Conservation (phyloP, 176 grass and related monocot genomes). For the Hyparrhenia diplandra region DNA sequence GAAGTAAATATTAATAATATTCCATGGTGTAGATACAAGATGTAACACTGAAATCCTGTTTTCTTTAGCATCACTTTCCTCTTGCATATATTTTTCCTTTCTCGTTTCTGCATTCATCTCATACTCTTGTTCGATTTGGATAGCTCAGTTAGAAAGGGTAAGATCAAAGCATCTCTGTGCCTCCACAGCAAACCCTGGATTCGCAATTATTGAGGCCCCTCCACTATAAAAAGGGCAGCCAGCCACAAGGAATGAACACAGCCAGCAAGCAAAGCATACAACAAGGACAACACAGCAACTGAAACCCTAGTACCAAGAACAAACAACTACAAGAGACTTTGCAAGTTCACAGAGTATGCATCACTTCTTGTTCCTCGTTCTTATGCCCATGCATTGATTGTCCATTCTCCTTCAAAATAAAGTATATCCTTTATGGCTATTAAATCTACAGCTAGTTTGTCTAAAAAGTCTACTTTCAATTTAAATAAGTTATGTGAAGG, state of each 20-base stretch:
- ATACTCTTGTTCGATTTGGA: constrained; percentile 46
- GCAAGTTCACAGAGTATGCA: constrained; percentile 46
- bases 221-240: constrained; percentile 66
- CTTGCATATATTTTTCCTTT: constrained; percentile 12
- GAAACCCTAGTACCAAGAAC: constrained; percentile 30
- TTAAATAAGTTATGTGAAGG: not conserved
- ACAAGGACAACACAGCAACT: constrained; percentile 35
- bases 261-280: constrained; percentile 36
- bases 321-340: constrained; percentile 19
- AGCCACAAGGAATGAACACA: constrained; percentile 38
- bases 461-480: not conserved
- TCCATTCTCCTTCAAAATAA: constrained; percentile 17
- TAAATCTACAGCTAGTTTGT: not conserved
- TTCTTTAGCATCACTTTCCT: constrained; percentile 38
- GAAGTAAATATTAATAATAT: constrained; percentile 34
- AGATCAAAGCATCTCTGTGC: constrained; percentile 36
- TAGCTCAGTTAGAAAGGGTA: constrained; percentile 53
- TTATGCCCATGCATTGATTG: not conserved
- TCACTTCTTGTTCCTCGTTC: constrained; percentile 26
- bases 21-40: not conserved
- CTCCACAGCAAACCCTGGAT: constrained; percentile 46
- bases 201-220: constrained; percentile 61
- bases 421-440: not conserved
- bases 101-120: constrained; percentile 9
- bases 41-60: constrained; percentile 39